A percentile compares a stretch with the other conserved stretches of the same genome.
These are phyloP conservation scores for Mimosa bimucronata DNA, from an alignment of 306 rosid genomes.

Conservation along the genomic window DNA sequence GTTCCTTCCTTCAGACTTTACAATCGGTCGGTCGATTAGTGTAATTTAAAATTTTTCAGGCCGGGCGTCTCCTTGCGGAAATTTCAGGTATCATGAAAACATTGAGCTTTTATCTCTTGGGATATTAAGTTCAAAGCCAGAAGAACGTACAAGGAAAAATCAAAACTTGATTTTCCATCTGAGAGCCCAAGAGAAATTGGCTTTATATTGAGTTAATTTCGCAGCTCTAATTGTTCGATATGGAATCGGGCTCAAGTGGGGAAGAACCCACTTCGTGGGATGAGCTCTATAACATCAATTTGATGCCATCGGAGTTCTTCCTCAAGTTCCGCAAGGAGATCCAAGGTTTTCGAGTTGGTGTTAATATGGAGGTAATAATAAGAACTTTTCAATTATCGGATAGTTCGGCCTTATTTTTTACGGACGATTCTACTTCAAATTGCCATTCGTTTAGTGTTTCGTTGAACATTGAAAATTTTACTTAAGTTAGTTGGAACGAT, in stretches of 20 bases:
- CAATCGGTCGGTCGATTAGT: no score
- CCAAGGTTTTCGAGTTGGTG: constrained; percentile 80
- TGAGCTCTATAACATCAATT: constrained; percentile 67
- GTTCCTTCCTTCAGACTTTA: no score
- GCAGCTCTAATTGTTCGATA: constrained; percentile 30
- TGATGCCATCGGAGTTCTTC: constrained; percentile 80
- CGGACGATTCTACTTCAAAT: constrained; percentile 8
- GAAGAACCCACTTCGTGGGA: constrained; percentile 79
- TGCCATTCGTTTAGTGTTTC: neutral
- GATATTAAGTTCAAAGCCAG: neutral
- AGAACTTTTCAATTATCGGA: neutral
- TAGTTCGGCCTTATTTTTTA: neutral
- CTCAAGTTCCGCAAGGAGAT: constrained; percentile 81
- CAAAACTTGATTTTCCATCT: neutral
- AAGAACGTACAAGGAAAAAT: neutral
- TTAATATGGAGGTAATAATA: constrained; percentile 75
- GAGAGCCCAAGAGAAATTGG: neutral
- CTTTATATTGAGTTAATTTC: constrained; percentile 28
- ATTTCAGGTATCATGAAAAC: neutral
- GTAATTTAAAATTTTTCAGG: no score
- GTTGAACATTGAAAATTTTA: neutral
- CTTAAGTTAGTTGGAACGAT: constrained; percentile 2
- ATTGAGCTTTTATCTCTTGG: neutral
- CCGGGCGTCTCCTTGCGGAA: no score
- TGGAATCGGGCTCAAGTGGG: constrained; percentile 58